Evolutionary conservation across 495 filamentous ascomycete genomes (phyloP).

Genomic region (Rhypophila decipiens): DNA sequence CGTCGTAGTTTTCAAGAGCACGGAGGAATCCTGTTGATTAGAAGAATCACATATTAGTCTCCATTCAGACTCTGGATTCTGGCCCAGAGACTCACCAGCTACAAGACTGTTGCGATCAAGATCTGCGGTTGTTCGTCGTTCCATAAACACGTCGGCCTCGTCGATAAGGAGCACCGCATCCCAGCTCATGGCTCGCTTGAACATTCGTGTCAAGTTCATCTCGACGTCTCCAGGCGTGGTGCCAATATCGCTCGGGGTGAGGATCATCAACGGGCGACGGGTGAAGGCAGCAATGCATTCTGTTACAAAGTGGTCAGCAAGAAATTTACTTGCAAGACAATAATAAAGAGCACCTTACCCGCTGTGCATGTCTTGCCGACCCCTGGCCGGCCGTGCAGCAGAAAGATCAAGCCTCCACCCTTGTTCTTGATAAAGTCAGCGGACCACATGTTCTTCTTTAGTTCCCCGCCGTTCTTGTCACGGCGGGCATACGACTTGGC

Average conservation of each 20-base stretch:
- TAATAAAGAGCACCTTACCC: background rate
- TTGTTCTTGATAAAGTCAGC: constrained; percentile 33
- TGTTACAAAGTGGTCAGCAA: background rate
- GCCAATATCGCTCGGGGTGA: constrained; percentile 19
- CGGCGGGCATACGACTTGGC: constrained; percentile 21
- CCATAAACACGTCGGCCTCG: constrained; percentile 32
- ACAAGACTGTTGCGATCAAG: constrained; percentile 5
- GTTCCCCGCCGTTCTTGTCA: constrained; percentile 3
- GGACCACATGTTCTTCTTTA: constrained; percentile 12
- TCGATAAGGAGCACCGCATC: constrained; percentile 29
- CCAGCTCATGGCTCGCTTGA: constrained; percentile 5
- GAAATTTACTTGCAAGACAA: background rate
- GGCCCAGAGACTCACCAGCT: background rate
- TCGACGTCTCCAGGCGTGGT: background rate
- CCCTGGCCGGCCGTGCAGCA: constrained; percentile 43
- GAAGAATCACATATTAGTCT: no score
- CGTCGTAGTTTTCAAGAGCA: constrained; percentile 48
- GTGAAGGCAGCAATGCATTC: constrained; percentile 14
- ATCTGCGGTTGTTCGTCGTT: constrained; percentile 18
- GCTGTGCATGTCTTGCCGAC: constrained; percentile 39
- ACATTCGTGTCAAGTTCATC: background rate
- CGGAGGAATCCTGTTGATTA: no score
- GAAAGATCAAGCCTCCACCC: constrained; percentile 38
- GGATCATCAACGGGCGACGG: constrained; percentile 7
- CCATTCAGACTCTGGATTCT: no score